Evolutionary conservation across 2,329 filamentous ascomycete genomes (phyloP).

Genomic region (Ceratocystis lukuohia): DNA sequence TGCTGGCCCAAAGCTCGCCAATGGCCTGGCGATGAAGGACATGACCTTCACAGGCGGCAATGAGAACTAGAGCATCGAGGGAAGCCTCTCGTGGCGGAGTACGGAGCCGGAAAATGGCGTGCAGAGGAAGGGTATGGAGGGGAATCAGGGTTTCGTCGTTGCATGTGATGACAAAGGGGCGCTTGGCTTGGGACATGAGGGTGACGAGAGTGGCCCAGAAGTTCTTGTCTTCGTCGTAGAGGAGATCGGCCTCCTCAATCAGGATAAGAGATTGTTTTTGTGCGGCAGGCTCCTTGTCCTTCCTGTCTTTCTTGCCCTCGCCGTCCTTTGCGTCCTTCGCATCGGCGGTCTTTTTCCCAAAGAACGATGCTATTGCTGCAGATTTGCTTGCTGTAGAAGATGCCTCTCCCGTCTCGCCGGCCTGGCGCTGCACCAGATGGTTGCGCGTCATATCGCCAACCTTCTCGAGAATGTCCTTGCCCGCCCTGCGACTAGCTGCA

Average conservation of each 20-base stretch:
- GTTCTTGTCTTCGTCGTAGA: slow-evolving; percentile 91
- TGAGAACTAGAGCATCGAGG: slow-evolving; percentile 64
- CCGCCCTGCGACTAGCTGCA: slow-evolving; percentile 65
- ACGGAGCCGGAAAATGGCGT: slow-evolving; percentile 70
- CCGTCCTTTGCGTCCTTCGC: slow-evolving; percentile 22
- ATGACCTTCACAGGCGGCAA: slow-evolving; percentile 85
- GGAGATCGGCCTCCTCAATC: slow-evolving; percentile 81
- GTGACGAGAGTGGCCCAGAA: slow-evolving; percentile 77
- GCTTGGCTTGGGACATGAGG: slow-evolving; percentile 70
- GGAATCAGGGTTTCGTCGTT: slow-evolving; percentile 81
- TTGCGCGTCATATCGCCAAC: slow-evolving; percentile 97
- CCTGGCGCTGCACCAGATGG: slow-evolving; percentile 56
- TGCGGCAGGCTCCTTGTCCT: slow-evolving; percentile 25
- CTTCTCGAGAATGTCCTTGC: slow-evolving; percentile 78
- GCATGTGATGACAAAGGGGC: slow-evolving; percentile 90
- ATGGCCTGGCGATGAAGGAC: slow-evolving; percentile 55
- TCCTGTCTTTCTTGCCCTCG: slow-evolving; percentile 23
- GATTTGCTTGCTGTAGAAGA: background rate
- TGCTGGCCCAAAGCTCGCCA: slow-evolving; percentile 54
- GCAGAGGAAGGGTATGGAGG: slow-evolving; percentile 56
- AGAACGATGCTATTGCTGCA: slow-evolving; percentile 21
- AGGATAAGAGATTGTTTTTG: slow-evolving; percentile 94
- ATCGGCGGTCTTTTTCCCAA: slow-evolving; percentile 28
- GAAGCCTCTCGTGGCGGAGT: slow-evolving; percentile 53
- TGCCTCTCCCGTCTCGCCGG: slow-evolving; percentile 19